Evolutionary conservation across 345 rosid genomes (phyloP).

Genomic region (Pistacia vera): DNA sequence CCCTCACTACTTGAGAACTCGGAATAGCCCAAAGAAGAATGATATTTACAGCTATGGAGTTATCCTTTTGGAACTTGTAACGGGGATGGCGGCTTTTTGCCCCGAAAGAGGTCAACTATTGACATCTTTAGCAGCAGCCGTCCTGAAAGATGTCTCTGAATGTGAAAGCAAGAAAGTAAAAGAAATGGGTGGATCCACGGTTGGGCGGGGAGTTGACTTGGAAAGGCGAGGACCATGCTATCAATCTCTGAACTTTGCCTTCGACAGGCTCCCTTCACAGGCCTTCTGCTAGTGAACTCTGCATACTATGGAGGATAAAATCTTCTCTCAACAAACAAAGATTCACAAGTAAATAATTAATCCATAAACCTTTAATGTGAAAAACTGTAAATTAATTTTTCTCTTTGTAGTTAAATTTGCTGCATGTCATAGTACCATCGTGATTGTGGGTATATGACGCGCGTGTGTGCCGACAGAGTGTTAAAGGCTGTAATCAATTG

Average conservation of each 20-base stretch:
- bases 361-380: not conserved
- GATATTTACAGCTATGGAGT: conserved; percentile 89
- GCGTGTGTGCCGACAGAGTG: not conserved
- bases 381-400: conserved; percentile 8
- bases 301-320: conserved; percentile 34
- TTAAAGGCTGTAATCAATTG: not conserved
- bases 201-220: conserved; percentile 44
- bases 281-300: conserved; percentile 64
- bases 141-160: conserved; percentile 28
- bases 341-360: not conserved
- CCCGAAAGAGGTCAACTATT: conserved; percentile 57
- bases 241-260: conserved; percentile 54
- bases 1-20: conserved; percentile 77
- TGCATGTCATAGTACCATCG: not conserved
- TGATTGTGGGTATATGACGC: not conserved
- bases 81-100: conserved; percentile 75
- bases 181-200: conserved; percentile 62
- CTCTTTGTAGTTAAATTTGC: not conserved
- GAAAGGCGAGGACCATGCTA: conserved; percentile 57
- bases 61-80: conserved; percentile 65
- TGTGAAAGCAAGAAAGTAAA: conserved; percentile 23
- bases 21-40: conserved; percentile 83
- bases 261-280: conserved; percentile 49
- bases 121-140: conserved; percentile 42
- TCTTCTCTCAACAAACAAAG: conserved; percentile 28